Conservation (phyloP, 192 early-diverging fungal genomes). For the Spinellus fusiger region DNA sequence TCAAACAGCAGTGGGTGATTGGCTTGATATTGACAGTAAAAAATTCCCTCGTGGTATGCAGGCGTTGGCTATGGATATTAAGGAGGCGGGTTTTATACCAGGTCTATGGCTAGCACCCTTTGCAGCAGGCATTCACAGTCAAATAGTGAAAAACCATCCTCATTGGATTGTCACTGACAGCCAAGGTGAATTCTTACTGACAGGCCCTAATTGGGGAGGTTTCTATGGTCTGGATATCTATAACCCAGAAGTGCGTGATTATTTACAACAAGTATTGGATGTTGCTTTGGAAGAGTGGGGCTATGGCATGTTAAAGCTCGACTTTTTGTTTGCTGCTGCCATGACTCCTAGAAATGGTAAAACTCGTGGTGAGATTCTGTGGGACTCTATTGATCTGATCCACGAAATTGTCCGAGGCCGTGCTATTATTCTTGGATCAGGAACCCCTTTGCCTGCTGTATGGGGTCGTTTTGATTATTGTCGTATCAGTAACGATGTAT, state of each 20-base stretch:
- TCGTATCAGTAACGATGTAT: slow-evolving; percentile 48
- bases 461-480: slow-evolving; percentile 39
- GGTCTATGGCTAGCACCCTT: slow-evolving; percentile 47
- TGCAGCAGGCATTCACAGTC: slow-evolving; percentile 31
- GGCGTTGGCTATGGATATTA: slow-evolving; percentile 29
- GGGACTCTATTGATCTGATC: slow-evolving; percentile 38
- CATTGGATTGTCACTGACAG: slow-evolving; percentile 36
- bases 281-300: slow-evolving; percentile 37
- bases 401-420: slow-evolving; percentile 29
- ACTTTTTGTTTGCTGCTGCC: slow-evolving; percentile 45
- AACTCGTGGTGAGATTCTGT: slow-evolving; percentile 46
- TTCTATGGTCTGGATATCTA: slow-evolving; percentile 42
- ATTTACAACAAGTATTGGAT: slow-evolving; percentile 38
- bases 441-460: slow-evolving; percentile 35
- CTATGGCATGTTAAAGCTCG: slow-evolving; percentile 39
- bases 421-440: slow-evolving; percentile 36
- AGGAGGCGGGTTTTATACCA: slow-evolving; percentile 23
- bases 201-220: slow-evolving; percentile 36
- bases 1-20: slow-evolving; percentile 40
- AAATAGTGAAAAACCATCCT: slow-evolving; percentile 32
- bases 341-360: slow-evolving; percentile 36
- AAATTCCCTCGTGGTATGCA: slow-evolving; percentile 45
- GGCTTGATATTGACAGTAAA: slow-evolving; percentile 26
- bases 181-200: slow-evolving; percentile 3
- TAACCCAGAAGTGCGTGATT: slow-evolving; percentile 29